Percentiles rank a stretch among this genome's conserved stretches.
Conservation (phyloP, 2,329 filamentous ascomycete species). For the Purpureocillium takamizusanense region DNA sequence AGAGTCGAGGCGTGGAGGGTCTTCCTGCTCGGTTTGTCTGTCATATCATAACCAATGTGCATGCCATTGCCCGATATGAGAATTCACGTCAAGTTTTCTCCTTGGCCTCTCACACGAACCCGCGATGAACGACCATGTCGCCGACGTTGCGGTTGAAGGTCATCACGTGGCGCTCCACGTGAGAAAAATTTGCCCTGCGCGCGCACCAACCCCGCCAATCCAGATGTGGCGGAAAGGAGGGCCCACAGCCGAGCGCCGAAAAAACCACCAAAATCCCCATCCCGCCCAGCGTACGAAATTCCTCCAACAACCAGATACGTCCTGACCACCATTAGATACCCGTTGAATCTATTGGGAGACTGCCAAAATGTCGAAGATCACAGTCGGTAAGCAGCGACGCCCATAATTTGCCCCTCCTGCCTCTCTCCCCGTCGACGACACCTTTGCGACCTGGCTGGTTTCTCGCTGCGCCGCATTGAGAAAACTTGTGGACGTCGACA, state of each 20-base stretch:
- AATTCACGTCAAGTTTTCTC: too few relatives aligned
- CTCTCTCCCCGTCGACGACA: not conserved
- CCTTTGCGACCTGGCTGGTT: not conserved
- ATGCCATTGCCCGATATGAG: not conserved
- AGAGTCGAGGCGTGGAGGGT: not conserved
- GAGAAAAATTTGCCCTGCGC: conserved; percentile 25
- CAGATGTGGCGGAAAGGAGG: conserved; percentile 6
- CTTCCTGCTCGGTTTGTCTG: not conserved
- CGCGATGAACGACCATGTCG: conserved; percentile 4
- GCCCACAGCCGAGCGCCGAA: conserved; percentile 12
- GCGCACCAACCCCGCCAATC: conserved; percentile 14
- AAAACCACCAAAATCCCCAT: conserved; percentile 14
- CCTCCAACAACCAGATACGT: conserved; percentile 17
- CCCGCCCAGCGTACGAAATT: conserved; percentile 6
- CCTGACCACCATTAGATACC: conserved; percentile 64
- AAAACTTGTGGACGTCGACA: too few relatives aligned
- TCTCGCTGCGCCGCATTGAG: not conserved
- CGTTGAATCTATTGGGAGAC: conserved; percentile 70
- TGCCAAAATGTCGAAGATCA: conserved; percentile 83
- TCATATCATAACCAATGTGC: not conserved
- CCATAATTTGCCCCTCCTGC: not conserved
- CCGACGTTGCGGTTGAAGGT: not conserved
- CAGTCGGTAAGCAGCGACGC: conserved; percentile 48
- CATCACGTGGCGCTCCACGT: conserved; percentile 22
- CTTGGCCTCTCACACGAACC: too few relatives aligned